Evolutionary conservation across 2,329 filamentous ascomycete species (phyloP).

Genomic region (Xylaria sp.): DNA sequence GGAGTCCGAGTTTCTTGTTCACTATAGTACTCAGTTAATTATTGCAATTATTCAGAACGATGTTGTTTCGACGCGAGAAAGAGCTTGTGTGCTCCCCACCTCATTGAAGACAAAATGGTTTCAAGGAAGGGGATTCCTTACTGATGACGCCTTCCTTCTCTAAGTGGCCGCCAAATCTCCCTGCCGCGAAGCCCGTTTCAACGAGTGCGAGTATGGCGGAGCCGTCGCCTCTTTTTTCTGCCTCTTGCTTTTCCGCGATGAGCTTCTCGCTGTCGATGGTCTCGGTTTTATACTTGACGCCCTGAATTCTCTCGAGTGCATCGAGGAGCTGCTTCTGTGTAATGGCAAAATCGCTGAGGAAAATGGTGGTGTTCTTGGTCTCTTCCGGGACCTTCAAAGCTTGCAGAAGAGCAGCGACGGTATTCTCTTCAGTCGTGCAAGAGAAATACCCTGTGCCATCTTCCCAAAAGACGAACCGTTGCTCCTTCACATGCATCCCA

Average conservation of each 20-base stretch:
- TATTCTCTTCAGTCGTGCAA: constrained; percentile 52
- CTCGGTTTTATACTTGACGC: constrained; percentile 53
- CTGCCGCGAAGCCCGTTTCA: constrained; percentile 50
- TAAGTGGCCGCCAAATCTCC: constrained; percentile 49
- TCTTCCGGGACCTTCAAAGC: constrained; percentile 47
- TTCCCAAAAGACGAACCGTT: constrained; percentile 48
- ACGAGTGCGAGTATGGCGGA: constrained; percentile 47
- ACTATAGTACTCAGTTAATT: constrained; percentile 20
- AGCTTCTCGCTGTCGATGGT: constrained; percentile 44
- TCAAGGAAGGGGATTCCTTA: neutral
- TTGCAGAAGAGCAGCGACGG: constrained; percentile 47
- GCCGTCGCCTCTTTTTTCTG: constrained; percentile 42
- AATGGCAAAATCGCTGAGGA: constrained; percentile 50
- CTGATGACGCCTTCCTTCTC: constrained; percentile 50
- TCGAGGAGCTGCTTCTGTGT: constrained; percentile 54
- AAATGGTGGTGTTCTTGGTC: constrained; percentile 50
- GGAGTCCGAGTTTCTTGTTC: constrained; percentile 48
- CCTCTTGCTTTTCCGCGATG: constrained; percentile 48
- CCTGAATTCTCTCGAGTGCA: constrained; percentile 61
- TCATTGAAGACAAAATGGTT: neutral
- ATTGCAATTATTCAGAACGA: neutral
- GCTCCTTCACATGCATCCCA: constrained; percentile 42
- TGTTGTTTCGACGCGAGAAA: neutral
- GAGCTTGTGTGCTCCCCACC: neutral
- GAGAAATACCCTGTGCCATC: constrained; percentile 51